These are phyloP conservation scores for Tulasnella sp. DNA, from an alignment of 768 basidiomycete species.

Conservation along the genomic window DNA sequence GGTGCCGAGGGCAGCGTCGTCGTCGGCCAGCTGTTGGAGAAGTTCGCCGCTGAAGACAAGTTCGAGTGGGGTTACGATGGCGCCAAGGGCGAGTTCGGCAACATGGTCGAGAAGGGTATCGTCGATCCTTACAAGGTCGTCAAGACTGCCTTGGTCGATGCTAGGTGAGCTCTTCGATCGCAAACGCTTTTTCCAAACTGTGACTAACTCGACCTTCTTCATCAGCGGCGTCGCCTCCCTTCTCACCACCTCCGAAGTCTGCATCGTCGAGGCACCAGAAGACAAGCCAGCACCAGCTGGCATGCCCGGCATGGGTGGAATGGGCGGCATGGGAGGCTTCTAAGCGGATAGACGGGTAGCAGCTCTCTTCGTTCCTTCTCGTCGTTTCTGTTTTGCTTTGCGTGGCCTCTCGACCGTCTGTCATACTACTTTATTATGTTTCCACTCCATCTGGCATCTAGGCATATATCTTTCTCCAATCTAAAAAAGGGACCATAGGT, in stretches of 20 bases:
- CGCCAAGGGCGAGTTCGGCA: constrained; percentile 85
- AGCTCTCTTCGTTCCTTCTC: constrained; percentile 12
- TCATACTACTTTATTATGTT: constrained; percentile 5
- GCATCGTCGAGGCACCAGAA: constrained; percentile 83
- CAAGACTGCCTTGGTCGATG: constrained; percentile 75
- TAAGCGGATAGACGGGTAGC: constrained; percentile 39
- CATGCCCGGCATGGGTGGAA: constrained; percentile 61
- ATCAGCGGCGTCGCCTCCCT: constrained; percentile 83
- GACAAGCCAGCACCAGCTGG: constrained; percentile 41
- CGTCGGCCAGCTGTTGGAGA: constrained; percentile 77
- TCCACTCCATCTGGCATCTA: constrained; percentile 16
- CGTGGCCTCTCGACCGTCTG: background rate
- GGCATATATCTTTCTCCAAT: background rate
- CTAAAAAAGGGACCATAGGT: background rate
- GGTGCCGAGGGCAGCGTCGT: constrained; percentile 94
- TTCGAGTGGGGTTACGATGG: constrained; percentile 91
- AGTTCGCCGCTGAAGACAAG: constrained; percentile 73
- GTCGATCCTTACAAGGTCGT: constrained; percentile 94
- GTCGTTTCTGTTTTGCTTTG: background rate
- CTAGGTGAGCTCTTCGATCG: constrained; percentile 44
- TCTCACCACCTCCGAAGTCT: constrained; percentile 90
- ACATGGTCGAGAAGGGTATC: constrained; percentile 94
- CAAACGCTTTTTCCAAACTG: background rate
- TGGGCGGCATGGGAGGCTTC: constrained; percentile 53
- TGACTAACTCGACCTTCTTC: background rate